Base-by-base conservation (phyloP, 352 stramenopile species). In the Phytophthora uliginosa region DNA sequence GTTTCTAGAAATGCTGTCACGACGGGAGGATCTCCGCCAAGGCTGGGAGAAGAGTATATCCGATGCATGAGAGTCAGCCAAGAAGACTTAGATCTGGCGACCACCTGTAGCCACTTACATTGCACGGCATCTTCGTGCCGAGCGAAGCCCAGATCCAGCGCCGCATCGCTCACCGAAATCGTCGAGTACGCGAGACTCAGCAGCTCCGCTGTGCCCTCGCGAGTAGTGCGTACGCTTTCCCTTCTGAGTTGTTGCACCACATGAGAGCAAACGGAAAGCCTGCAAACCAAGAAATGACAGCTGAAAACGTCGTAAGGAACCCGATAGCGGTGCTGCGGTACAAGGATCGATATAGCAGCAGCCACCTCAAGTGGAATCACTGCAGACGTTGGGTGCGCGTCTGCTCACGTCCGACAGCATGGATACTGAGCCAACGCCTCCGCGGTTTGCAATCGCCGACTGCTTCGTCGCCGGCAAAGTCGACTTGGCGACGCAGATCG, bases 151-250 rank as follows among this genome's bases (percentile, higher is more conserved):
- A 93, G 67, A 1, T 84, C 86, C 18, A 83, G 34, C 4, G 73
- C 62, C 0, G 71, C 71, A 48, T 93, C 86, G 22, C 67, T 38
- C 28, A 89, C 71, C 17, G 83, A 79, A 42, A 93, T 86, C 10
- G 79, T 86, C 20, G 86, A 88, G 71, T 93, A 93, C 51, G 84
- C 82, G 7, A 81, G 54, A 77, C 84, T 89, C 61, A 93, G 65
- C 17, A 93, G 72, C 53, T 90, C 76, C 1, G 84, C 76, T 4
- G 74, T 81, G 13, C 64, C 69, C 9, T 89, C 76, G 15, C 86
- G 83, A 5, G 84, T 92, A 89, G 34, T 4, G 80, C 80, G 5
- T 83, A 74, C 0, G 60, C 71, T 9, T 65, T 62, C 22, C 63
- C 66, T 42, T 81, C 50, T 0, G 45, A 54, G 13, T 74, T 13